phyloP scores from a whole-genome alignment of 345 rosid genomes.

The Balakata baccata region DNA sequence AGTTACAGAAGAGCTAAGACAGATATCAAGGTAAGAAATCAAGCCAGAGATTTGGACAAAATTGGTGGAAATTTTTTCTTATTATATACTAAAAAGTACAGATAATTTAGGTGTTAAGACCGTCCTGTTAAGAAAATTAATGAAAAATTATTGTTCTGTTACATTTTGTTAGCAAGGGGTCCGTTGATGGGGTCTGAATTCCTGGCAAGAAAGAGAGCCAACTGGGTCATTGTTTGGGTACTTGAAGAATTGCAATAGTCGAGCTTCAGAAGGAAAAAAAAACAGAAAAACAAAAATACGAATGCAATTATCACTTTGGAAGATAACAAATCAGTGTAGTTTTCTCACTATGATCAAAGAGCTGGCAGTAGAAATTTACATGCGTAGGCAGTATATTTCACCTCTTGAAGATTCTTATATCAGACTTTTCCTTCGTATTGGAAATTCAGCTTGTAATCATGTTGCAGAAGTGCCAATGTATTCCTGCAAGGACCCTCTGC shows the following conservation, averaged over 20 bases:
- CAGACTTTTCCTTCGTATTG: slow-evolving; percentile 82
- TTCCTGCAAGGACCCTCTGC: slow-evolving; percentile 95
- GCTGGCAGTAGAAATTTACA: background rate
- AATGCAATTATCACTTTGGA: background rate
- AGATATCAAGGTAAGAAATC: too few relatives aligned
- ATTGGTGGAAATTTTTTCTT: too few relatives aligned
- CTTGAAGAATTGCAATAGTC: background rate
- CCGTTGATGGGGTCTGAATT: background rate
- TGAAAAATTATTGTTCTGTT: background rate
- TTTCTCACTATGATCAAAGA: background rate
- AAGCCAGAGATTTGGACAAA: too few relatives aligned
- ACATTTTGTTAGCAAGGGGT: background rate
- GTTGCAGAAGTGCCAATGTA: slow-evolving; percentile 62
- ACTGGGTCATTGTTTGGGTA: background rate
- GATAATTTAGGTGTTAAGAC: too few relatives aligned
- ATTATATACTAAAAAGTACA: too few relatives aligned
- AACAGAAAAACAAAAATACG: too few relatives aligned
- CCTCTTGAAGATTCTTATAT: slow-evolving; percentile 17
- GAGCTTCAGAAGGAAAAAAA: background rate
- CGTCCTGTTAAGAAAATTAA: too few relatives aligned
- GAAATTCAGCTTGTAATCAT: slow-evolving; percentile 75
- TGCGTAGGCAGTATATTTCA: background rate
- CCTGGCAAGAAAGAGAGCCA: background rate
- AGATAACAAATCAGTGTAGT: background rate
- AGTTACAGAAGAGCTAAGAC: too few relatives aligned